Evolutionary conservation across 352 stramenopile species (phyloP), one percentile per base, ranked within the genome.

Genomic region (Plasmopara halstedii): DNA sequence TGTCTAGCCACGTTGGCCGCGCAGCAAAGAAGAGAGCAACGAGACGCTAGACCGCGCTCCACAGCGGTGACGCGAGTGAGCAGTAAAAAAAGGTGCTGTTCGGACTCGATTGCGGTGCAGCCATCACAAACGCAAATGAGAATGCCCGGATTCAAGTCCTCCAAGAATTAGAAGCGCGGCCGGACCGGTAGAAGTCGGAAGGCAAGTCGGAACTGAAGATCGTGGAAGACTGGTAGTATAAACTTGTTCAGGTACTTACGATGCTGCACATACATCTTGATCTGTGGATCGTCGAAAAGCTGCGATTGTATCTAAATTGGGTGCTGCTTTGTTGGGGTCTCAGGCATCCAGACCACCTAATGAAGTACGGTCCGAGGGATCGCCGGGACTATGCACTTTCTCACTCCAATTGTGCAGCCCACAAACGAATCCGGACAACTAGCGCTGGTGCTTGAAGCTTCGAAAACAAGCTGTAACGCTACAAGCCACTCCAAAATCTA

Each of bases 131-230:
- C 29, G 10, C 29, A 35, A 5, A 17, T 5, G 9, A 4, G 29
- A 17, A 35, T 35, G 10, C 5, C 10, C 14, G 10, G 26, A 17
- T 35, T 6, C 6, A 14, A 5, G n/a, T 27, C 18, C 18, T 37
- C 20, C 11, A 50, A n/a, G 14, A 50, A 50, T 32, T 32, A 50
- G 23, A 50, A 50, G 1, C 43, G 43, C 3, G 43, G 10, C 9
- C 43, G 43, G 7, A 50, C 33, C 13, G 43, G 43, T 14, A 50
- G 43, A 25, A 42, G 43, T 26, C 43, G 43, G 32, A 50, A 50
- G 4, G 43, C 29, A 3, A 29, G 31, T 17, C n/a, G 31, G 15
- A 35, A 50, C 32, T 43, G 33, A 3, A 50, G 25, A 33, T 43
- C 43, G n/a, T 27, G 33, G 32, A 50, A 50, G 18, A 46, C 21